phyloP scores from a whole-genome alignment of 2,329 filamentous ascomycete genomes.

The Aspergillus piperis region DNA sequence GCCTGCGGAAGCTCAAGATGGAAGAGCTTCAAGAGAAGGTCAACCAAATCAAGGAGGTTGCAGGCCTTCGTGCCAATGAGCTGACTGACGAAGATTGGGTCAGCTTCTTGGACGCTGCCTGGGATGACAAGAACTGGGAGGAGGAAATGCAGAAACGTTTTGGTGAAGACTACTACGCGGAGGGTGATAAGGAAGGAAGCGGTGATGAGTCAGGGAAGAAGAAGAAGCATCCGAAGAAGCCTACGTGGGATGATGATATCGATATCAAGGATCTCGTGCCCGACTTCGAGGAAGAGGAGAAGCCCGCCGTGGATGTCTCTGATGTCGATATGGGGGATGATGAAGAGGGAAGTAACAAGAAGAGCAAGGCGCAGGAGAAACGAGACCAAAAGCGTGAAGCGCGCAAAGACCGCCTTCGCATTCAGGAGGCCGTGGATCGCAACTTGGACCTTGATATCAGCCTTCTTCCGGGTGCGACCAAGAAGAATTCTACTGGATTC shows the following conservation, averaged over 20 bases:
- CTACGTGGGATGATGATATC: conserved; percentile 94
- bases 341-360: conserved; percentile 46
- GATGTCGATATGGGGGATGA: conserved; percentile 53
- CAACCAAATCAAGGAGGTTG: conserved; percentile 83
- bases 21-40: conserved; percentile 89
- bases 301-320: conserved; percentile 58
- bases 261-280: conserved; percentile 91
- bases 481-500: conserved; percentile 63
- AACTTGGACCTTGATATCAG: conserved; percentile 73
- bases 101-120: conserved; percentile 80
- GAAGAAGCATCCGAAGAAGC: conserved; percentile 73
- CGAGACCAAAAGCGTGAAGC: conserved; percentile 67
- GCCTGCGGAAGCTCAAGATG: conserved; percentile 82
- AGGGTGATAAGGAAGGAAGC: conserved; percentile 58
- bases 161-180: conserved; percentile 85
- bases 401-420: conserved; percentile 77
- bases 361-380: conserved; percentile 52
- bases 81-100: conserved; percentile 79
- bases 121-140: conserved; percentile 89
- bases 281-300: conserved; percentile 75
- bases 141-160: conserved; percentile 85
- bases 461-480: conserved; percentile 56
- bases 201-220: conserved; percentile 54
- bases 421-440: conserved; percentile 83
- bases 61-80: conserved; percentile 69